phyloP scores from a whole-genome alignment of 352 stramenopile species.

The Globisporangium acanthophoron region DNA sequence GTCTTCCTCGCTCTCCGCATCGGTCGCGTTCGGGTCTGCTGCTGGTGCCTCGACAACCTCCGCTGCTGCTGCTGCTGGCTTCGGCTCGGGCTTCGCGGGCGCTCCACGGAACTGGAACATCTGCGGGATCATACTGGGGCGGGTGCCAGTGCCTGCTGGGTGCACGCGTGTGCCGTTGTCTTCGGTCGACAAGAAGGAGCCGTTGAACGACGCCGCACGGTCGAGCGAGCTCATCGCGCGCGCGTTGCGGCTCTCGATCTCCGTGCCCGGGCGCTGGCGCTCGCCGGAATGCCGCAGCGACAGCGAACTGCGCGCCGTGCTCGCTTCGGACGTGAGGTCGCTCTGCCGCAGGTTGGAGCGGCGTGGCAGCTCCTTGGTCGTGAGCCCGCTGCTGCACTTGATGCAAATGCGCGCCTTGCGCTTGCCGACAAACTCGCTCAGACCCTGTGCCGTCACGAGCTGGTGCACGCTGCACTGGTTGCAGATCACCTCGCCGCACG shows the following conservation, averaged over 20 bases:
- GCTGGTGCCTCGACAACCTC: not conserved
- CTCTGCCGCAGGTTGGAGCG: conserved; percentile 31
- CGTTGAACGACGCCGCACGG: conserved; percentile 5
- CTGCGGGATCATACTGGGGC: conserved; percentile 27
- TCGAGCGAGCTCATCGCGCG: conserved; percentile 26
- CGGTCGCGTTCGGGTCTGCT: conserved; percentile 4
- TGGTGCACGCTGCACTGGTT: conserved; percentile 74
- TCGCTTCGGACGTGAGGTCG: conserved; percentile 17
- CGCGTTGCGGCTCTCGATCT: conserved; percentile 14
- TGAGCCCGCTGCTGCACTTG: conserved; percentile 65
- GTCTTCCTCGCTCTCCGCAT: conserved; percentile 17
- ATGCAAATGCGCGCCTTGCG: conserved; percentile 74
- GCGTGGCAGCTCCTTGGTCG: conserved; percentile 46
- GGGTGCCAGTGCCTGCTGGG: conserved; percentile 18
- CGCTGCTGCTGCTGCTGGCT: not conserved
- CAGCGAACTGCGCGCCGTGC: conserved; percentile 16
- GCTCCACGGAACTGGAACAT: conserved; percentile 62
- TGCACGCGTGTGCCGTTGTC: conserved; percentile 18
- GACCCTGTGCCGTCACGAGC: conserved; percentile 54
- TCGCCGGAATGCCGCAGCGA: conserved; percentile 10
- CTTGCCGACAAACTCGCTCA: conserved; percentile 44
- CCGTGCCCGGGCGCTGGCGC: conserved; percentile 2
- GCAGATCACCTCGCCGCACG: conserved; percentile 79
- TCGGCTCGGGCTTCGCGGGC: conserved; percentile 19
- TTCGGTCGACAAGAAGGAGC: conserved; percentile 23